Percentiles rank a stretch among this genome's conserved stretches.
Conservation (phyloP, 495 filamentous ascomycete species). For the Immersiella caudata region DNA sequence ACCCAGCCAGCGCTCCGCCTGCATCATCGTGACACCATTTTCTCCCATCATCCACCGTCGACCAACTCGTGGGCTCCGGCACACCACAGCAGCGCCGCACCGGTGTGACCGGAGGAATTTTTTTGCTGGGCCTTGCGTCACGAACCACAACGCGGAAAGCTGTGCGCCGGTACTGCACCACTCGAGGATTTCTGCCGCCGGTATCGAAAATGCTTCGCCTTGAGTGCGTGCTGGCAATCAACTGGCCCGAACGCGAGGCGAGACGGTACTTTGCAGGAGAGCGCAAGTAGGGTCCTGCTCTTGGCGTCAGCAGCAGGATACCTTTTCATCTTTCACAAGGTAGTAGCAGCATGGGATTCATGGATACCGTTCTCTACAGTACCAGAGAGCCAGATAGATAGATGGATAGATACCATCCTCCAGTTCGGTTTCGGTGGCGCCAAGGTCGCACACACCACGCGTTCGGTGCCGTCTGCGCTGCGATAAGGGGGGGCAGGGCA, state of each 20-base stretch:
- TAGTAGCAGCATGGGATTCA: too few species aligned
- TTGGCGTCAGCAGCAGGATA: neutral
- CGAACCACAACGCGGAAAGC: neutral
- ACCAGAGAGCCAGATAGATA: too few species aligned
- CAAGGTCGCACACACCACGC: neutral
- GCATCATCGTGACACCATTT: neutral
- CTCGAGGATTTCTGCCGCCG: neutral
- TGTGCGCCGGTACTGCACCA: neutral
- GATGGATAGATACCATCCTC: too few species aligned
- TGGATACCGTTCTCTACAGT: too few species aligned
- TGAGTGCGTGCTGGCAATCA: neutral
- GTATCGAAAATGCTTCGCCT: neutral
- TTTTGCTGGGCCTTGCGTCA: neutral
- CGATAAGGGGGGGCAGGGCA: neutral
- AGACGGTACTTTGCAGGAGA: neutral
- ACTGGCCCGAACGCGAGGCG: neutral
- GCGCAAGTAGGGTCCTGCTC: neutral
- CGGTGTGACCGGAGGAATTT: neutral
- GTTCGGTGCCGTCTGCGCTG: neutral
- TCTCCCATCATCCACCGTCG: neutral
- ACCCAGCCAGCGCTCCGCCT: neutral
- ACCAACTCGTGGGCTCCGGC: neutral
- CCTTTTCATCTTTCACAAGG: neutral
- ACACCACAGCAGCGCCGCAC: neutral
- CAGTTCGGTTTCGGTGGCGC: too few species aligned